Evolutionary conservation across 306 rosid species (phyloP), one percentile per base, ranked within the genome.

Genomic region (Citrullus colocynthis): DNA sequence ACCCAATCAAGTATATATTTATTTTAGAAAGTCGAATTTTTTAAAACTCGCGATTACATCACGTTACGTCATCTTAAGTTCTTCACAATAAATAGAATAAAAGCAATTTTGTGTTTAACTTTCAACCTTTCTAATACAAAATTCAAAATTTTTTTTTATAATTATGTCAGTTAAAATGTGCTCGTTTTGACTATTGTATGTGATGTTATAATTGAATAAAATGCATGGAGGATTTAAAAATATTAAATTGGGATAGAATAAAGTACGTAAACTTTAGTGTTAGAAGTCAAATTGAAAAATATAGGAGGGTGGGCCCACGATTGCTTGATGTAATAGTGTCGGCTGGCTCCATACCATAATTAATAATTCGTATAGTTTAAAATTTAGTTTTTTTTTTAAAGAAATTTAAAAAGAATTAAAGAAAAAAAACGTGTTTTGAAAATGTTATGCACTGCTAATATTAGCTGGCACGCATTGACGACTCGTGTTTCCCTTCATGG

Each of bases 381-480:
- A 48, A 2, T 42, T 20, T 70, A 28, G 7, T 72, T 49, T 20
- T 24, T 48, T 24, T 24, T 20, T 67, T 1, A n/a, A 20, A 45
- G 14, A 44, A 24, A 2, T 39, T 9, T 14, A 6, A 24, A 6
- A 48, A 45, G 49, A 9, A 1, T 15, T 51, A 49, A 28, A 72
- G 51, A 15, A 51, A 48, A 73, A 70, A 49, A 73, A 73, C 77
- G 61, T 73, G 77, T 48, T 51, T 49, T 49, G 0, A 24, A 73
- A 51, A 28, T 2, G 45, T 73, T 7, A 1, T 73, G 24, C 44
- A 32, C 45, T 51, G 62, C 61, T 73, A 30, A 73, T 73, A 73
- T 51, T 73, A 73, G 77, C 77, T 73, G 77, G 28, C 77, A 73
- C 37, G 77, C 77, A 73, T 67, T 41, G 34, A 71, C 18, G 60